These are phyloP conservation scores for Colletotrichum paranaense DNA, from an alignment of 2,329 filamentous ascomycete species.

Conservation along the genomic window DNA sequence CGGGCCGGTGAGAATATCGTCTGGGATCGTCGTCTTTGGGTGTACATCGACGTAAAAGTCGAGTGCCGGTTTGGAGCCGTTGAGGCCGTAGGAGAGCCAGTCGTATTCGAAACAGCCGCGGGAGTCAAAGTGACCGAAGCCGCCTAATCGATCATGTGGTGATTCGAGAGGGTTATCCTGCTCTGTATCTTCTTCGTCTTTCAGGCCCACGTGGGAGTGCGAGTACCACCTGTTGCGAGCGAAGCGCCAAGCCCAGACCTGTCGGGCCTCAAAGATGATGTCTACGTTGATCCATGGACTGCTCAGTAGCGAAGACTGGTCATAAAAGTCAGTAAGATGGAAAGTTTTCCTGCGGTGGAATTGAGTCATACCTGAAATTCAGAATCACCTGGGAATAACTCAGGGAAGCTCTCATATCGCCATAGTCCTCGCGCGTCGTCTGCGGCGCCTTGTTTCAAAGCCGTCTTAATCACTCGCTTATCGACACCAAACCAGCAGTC, in stretches of 20 bases:
- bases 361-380: constrained; percentile 54
- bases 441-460: constrained; percentile 11
- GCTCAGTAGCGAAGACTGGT: constrained; percentile 55
- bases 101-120: constrained; percentile 50
- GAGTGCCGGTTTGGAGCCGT: constrained; percentile 14
- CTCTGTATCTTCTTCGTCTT: constrained; percentile 35
- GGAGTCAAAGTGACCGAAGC: constrained; percentile 45
- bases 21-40: constrained; percentile 51
- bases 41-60: constrained; percentile 50
- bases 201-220: constrained; percentile 39
- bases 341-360: neutral
- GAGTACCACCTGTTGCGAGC: constrained; percentile 48
- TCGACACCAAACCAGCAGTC: constrained; percentile 48
- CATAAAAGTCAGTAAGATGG: constrained; percentile 14
- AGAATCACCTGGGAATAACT: constrained; percentile 49
- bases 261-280: constrained; percentile 59
- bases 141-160: constrained; percentile 40
- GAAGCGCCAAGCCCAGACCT: constrained; percentile 57
- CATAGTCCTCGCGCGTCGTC: constrained; percentile 2
- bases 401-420: constrained; percentile 18
- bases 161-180: constrained; percentile 20
- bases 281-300: constrained; percentile 58
- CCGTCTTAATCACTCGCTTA: constrained; percentile 16
- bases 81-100: constrained; percentile 39
- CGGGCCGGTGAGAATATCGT: constrained; percentile 52